Evolutionary conservation across 306 rosid species (phyloP), one percentile per base, ranked within the genome.

Genomic region (Prosopis cineraria): DNA sequence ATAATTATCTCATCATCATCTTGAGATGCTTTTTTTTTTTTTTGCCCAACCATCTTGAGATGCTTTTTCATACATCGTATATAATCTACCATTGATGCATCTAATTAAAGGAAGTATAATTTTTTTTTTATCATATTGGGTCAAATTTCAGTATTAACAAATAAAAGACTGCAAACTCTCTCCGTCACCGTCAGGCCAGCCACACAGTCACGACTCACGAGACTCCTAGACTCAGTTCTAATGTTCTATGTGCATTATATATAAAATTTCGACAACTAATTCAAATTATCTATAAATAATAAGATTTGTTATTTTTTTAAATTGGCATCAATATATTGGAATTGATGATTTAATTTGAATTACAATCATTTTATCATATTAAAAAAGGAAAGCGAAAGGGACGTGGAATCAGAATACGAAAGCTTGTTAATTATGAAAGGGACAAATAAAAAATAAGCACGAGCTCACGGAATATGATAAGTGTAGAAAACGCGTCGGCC

Each of bases 401-500:
- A 68, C 53, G 74, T 47, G 74, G 60, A 70, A 70, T 70, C 74
- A 29, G 59, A 70, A 70, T 30, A 14, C 1, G 45, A 29, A 58
- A 27, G 41, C 69, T 2, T 29, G 27, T 2, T 55, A 12, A 52
- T 36, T 5, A 22, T 39, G 77, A 73, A 36, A 73, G 77, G 3
- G 77, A 73, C 77, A 4, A 4, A 24, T 53, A 22, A 73, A 45
- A n/a, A 39, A 37, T 3, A 22, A 20, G 76, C 60, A 68, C 24
- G 43, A 58, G 34, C 34, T 73, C 13, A 37, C 27, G 52, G 39
- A 55, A 55, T 55, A 58, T 37, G 52, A 37, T 73, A 7, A 2
- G 13, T 20, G 43, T 1, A 6, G 80, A 70, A 74, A 72, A 47
- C 78, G 84, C 68, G 90, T 84, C 79, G 84, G 84, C 84, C 77